Evolutionary conservation across 257 asterid species (phyloP).

Genomic region (Solanum etuberosum): DNA sequence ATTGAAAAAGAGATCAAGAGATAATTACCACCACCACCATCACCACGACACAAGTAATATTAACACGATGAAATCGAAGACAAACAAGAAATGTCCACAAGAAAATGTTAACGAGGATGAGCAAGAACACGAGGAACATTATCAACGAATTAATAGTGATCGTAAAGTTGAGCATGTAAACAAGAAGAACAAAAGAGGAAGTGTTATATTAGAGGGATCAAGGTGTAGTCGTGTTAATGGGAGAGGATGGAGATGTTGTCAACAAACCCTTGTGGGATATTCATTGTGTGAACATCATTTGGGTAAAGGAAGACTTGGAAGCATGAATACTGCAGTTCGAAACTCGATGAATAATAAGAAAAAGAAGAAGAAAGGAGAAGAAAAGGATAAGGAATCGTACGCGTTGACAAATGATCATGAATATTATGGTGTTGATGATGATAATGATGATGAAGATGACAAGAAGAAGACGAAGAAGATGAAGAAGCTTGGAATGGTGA

Average conservation of each 20-base stretch:
- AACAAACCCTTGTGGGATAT: conserved; percentile 61
- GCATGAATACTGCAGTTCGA: conserved; percentile 10
- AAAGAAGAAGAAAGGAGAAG: background rate
- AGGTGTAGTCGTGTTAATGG: conserved; percentile 83
- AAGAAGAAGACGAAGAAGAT: conserved; percentile 16
- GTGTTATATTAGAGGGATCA: conserved; percentile 51
- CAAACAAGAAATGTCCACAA: conserved; percentile 37
- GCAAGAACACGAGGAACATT: background rate
- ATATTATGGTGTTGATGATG: background rate
- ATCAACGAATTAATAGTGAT: background rate
- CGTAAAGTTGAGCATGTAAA: background rate
- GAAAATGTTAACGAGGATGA: background rate
- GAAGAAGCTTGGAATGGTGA: conserved; percentile 43
- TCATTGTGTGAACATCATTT: conserved; percentile 69
- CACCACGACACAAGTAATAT: background rate
- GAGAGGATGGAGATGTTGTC: conserved; percentile 79
- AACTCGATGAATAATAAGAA: background rate
- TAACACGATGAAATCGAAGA: conserved; percentile 41
- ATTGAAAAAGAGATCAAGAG: conserved; percentile 40
- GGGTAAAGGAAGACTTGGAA: conserved; percentile 62
- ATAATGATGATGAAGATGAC: background rate
- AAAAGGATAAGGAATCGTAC: background rate
- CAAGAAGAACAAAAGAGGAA: conserved; percentile 41
- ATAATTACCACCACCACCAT: background rate
- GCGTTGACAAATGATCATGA: background rate